Conservation (phyloP, 805 yeast species). For the Torulaspora maleeae region DNA sequence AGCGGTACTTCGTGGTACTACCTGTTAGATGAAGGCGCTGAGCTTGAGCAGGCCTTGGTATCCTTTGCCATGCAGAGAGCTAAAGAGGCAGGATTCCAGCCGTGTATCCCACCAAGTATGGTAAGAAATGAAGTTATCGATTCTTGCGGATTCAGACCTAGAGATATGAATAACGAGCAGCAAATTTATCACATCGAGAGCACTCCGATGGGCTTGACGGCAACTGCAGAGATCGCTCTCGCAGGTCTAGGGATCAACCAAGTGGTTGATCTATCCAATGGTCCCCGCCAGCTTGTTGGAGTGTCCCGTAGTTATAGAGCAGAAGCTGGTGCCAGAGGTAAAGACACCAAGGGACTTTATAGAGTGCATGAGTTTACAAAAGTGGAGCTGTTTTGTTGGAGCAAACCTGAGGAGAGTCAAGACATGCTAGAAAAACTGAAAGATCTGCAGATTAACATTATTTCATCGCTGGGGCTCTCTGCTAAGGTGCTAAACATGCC, state of each 20-base stretch:
- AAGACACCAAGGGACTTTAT: slow-evolving; percentile 85
- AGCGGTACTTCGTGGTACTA: slow-evolving; percentile 87
- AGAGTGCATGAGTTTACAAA: slow-evolving; percentile 96
- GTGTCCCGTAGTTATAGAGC: slow-evolving; percentile 85
- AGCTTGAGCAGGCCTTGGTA: slow-evolving; percentile 82
- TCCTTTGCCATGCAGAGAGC: slow-evolving; percentile 73
- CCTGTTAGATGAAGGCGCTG: slow-evolving; percentile 76
- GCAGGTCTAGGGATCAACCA: slow-evolving; percentile 70
- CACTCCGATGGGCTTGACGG: slow-evolving; percentile 64
- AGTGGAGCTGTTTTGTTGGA: slow-evolving; percentile 86
- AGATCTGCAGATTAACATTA: slow-evolving; percentile 58
- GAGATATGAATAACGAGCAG: slow-evolving; percentile 79
- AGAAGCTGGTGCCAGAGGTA: slow-evolving; percentile 96
- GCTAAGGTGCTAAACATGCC: slow-evolving; percentile 89
- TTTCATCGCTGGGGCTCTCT: slow-evolving; percentile 63
- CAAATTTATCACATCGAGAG: slow-evolving; percentile 69
- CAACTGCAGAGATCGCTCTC: slow-evolving; percentile 93
- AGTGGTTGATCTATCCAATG: slow-evolving; percentile 38
- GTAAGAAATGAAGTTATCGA: slow-evolving; percentile 69
- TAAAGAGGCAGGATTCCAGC: slow-evolving; percentile 56
- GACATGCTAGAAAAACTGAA: slow-evolving; percentile 56
- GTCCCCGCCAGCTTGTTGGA: slow-evolving; percentile 67
- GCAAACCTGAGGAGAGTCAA: slow-evolving; percentile 42
- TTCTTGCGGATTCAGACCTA: slow-evolving; percentile 94
- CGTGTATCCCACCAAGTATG: slow-evolving; percentile 80